Base-by-base conservation (phyloP, 768 basidiomycete genomes). In the Naganishia vaughanmartiniae region DNA sequence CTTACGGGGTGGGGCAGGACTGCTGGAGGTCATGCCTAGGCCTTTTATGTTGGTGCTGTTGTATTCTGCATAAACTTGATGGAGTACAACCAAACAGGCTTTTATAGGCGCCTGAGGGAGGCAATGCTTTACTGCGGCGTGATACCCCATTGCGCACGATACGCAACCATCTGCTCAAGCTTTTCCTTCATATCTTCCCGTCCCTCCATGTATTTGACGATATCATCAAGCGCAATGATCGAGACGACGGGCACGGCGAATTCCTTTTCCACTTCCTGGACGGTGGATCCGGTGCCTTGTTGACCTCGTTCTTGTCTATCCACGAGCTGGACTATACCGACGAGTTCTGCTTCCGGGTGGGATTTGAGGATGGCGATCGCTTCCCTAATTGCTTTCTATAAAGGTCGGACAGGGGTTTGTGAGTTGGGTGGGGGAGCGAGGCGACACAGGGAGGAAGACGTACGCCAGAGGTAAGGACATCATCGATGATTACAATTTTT, bases 401-500 rank as follows among this genome's bases (percentile, higher is more conserved):
- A 87, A 45, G 21, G 30, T 26, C 26, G 48, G 36, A 21, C 24
- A n/a, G n/a, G n/a, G n/a, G n/a, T n/a, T n/a, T n/a, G n/a, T 19
- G 21, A 34, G 30, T 39, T 24, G n/a, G 21, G 15, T 14, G 31
- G 36, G 19, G 54, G n/a, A 14, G 17, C 24, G 10, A 56, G 36
- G 69, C n/a, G n/a, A n/a, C n/a, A n/a, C n/a, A n/a, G n/a, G n/a
- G n/a, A n/a, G n/a, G n/a, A n/a, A n/a, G 9, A 75, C 75, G 69
- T 54, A 76, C 76, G 15, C 81, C 81, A 56, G 76, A 72, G 1
- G 96, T 98, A 85, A 97, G 92, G 65, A 99, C 96, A 74, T 99
- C 95, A 84, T 99, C 95, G 39, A 98, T 84, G 54, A 98, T 86
- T 63, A 98, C 86, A 2, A 98, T 91, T 60, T 85, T 84, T 28